A percentile compares a stretch with the other conserved stretches of the same genome.
Evolutionary conservation across 148 eudicot genomes (phyloP).

Genomic region (Heliosperma pusillum): DNA sequence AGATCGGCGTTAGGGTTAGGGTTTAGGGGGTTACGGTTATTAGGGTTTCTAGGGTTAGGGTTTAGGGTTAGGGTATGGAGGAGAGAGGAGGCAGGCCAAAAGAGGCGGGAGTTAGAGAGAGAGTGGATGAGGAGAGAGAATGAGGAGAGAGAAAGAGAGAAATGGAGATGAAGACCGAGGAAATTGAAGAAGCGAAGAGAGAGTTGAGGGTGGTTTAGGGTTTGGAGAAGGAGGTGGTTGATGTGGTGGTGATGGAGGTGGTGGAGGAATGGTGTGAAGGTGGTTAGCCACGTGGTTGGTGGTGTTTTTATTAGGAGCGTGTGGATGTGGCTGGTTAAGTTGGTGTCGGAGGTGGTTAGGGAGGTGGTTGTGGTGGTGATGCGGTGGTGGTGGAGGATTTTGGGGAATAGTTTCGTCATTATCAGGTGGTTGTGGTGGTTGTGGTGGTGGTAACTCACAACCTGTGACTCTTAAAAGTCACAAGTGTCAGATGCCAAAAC

Average conservation of each 20-base stretch:
- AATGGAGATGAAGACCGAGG: constrained; percentile 66
- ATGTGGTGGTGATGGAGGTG: constrained; percentile 40
- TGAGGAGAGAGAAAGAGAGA: constrained; percentile 59
- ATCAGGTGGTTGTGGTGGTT: neutral
- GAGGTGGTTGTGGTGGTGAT: neutral
- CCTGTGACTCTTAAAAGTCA: too few species aligned
- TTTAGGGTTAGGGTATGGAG: constrained; percentile 43
- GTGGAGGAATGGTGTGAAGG: neutral
- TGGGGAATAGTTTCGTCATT: neutral
- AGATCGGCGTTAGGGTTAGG: constrained; percentile 25
- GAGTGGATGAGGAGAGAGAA: constrained; percentile 65
- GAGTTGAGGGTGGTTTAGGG: constrained; percentile 52
- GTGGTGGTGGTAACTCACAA: too few species aligned
- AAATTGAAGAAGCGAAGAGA: constrained; percentile 81
- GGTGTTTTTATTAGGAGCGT: neutral
- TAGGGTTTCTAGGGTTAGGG: constrained; percentile 27
- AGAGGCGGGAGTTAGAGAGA: constrained; percentile 31
- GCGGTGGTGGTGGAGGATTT: neutral
- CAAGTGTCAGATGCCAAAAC: too few species aligned
- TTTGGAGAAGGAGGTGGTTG: constrained; percentile 41
- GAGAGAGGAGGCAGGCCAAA: constrained; percentile 78
- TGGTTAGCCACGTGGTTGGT: neutral
- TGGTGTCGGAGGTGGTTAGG: neutral
- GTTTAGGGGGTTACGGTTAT: too few species aligned
- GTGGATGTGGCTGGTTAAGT: neutral